phyloP scores from a whole-genome alignment of 2,329 filamentous ascomycete species.

The Xylariaceae sp. region DNA sequence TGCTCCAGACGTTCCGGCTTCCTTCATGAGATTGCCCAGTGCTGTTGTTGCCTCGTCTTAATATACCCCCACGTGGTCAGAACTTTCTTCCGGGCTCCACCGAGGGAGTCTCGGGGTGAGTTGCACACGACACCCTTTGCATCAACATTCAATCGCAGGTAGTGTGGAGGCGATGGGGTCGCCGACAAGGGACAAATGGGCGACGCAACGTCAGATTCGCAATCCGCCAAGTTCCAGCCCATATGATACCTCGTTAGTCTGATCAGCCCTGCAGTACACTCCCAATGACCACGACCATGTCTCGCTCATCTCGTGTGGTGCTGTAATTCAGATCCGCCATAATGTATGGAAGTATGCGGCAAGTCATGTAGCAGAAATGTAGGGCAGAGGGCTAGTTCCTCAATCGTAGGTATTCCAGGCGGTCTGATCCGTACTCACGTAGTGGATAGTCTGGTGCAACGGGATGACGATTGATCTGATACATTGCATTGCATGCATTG shows the following conservation, averaged over 20 bases:
- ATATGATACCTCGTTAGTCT: constrained; percentile 18
- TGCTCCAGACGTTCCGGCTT: too few relatives aligned
- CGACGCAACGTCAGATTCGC: constrained; percentile 22
- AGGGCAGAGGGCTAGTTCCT: constrained; percentile 11
- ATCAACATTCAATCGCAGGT: neutral
- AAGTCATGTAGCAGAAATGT: constrained; percentile 3
- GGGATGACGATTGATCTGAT: too few relatives aligned
- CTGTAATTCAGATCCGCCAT: constrained; percentile 12
- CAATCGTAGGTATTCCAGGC: constrained; percentile 1
- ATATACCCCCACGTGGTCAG: neutral
- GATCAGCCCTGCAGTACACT: constrained; percentile 16
- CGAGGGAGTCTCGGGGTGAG: neutral
- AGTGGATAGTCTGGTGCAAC: neutral
- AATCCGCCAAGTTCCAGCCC: constrained; percentile 12
- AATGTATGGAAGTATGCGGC: constrained; percentile 15
- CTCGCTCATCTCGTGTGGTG: constrained; percentile 10
- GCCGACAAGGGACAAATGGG: constrained; percentile 14
- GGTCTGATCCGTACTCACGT: neutral
- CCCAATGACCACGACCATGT: constrained; percentile 15
- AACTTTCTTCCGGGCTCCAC: neutral
- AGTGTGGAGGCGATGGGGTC: neutral
- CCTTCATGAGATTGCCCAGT: too few relatives aligned
- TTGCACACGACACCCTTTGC: neutral
- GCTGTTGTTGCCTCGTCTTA: neutral
- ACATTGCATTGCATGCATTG: too few relatives aligned